A percentile compares a stretch with the other conserved stretches of the same genome.
These are phyloP conservation scores for Erythrobasidium hasegawianum DNA, from an alignment of 1,284 basidiomycete species.

Conservation along the genomic window DNA sequence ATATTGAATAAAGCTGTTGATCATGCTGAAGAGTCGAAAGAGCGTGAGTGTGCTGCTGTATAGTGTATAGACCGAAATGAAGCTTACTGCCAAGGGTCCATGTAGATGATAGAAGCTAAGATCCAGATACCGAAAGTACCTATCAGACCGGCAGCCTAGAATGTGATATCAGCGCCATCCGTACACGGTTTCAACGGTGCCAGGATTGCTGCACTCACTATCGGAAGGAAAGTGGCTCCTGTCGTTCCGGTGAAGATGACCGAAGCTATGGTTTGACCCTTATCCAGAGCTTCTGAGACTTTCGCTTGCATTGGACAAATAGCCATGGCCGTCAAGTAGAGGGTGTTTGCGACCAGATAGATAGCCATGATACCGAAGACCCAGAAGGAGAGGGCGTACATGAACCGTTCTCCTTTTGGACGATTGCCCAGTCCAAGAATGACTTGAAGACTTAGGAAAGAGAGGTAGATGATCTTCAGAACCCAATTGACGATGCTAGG, in stretches of 20 bases:
- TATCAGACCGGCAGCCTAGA: constrained; percentile 66
- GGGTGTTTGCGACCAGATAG: constrained; percentile 78
- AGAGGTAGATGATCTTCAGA: constrained; percentile 32
- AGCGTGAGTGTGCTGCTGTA: too few species aligned
- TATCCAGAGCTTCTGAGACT: constrained; percentile 14
- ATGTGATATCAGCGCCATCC: too few species aligned
- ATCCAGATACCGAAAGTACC: constrained; percentile 57
- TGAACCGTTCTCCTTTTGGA: constrained; percentile 84
- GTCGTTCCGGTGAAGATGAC: constrained; percentile 14
- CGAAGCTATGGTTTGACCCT: constrained; percentile 1
- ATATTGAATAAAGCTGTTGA: constrained; percentile 33
- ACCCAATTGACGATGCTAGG: constrained; percentile 14
- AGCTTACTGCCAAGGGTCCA: constrained; percentile 82
- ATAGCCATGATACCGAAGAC: constrained; percentile 51
- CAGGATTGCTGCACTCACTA: constrained; percentile 23
- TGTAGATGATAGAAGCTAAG: constrained; percentile 62
- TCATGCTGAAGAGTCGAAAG: constrained; percentile 1
- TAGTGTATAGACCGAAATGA: too few species aligned
- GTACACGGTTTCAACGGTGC: too few species aligned
- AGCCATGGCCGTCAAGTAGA: constrained; percentile 72
- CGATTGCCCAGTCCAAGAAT: constrained; percentile 89
- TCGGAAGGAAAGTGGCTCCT: constrained; percentile 9
- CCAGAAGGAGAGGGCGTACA: constrained; percentile 78
- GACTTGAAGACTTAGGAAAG: constrained; percentile 49
- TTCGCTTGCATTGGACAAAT: constrained; percentile 53